phyloP scores from a whole-genome alignment of 1,284 basidiomycete genomes.

The Sparassis latifolia region DNA sequence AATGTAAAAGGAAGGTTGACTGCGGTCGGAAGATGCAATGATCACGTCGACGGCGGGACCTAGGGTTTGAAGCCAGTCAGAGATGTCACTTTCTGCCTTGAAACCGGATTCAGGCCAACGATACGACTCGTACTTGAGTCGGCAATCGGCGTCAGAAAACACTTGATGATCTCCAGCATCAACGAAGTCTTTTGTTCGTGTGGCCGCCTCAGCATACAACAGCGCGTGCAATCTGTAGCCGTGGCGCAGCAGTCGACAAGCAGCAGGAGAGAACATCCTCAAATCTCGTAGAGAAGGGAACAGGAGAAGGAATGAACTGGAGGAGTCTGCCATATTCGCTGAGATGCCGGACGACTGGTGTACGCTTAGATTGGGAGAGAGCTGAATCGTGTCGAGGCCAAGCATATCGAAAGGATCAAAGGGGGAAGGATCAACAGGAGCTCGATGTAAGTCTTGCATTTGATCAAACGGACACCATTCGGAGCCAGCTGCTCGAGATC shows the following conservation, averaged over 20 bases:
- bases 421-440: background rate
- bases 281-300: conserved; percentile 38
- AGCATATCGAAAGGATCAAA: background rate
- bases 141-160: background rate
- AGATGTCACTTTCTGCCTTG: conserved; percentile 1
- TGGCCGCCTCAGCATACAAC: conserved; percentile 19
- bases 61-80: conserved; percentile 7
- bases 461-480: conserved; percentile 19
- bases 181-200: background rate
- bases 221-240: conserved; percentile 31
- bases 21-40: conserved; percentile 6
- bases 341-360: no score
- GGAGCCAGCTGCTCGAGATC: conserved; percentile 6
- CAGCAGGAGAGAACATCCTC: conserved; percentile 30
- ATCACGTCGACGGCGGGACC: conserved; percentile 12
- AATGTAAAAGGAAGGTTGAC: no score
- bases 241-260: conserved; percentile 37
- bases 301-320: conserved; percentile 27
- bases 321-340: background rate
- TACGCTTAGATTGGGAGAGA: no score
- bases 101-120: conserved; percentile 3
- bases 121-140: conserved; percentile 2
- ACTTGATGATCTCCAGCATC: conserved; percentile 1
- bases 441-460: background rate
- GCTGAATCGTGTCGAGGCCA: no score